These are phyloP conservation scores for Tricholoma bakamatsutake DNA, from an alignment of 768 basidiomycete genomes.

Conservation along the genomic window DNA sequence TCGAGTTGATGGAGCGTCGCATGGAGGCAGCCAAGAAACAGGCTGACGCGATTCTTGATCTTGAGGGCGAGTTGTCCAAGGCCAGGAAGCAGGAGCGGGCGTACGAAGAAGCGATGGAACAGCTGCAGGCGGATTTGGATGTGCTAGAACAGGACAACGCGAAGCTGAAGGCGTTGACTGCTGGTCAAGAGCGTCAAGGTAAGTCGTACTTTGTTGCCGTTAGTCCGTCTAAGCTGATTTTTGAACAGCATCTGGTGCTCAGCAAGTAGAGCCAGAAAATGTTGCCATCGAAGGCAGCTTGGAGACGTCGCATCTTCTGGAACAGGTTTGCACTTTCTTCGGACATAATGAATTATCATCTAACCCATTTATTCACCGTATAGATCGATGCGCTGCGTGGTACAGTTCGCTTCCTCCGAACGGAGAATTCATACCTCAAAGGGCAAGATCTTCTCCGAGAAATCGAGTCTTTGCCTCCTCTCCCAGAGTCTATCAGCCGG, in stretches of 20 bases:
- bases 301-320: slow-evolving; percentile 82
- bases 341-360: neutral
- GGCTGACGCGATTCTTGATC: slow-evolving; percentile 73
- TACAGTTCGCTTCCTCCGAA: slow-evolving; percentile 87
- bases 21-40: slow-evolving; percentile 91
- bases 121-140: slow-evolving; percentile 86
- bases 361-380: slow-evolving; percentile 1
- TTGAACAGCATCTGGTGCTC: slow-evolving; percentile 37
- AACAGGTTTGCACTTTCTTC: slow-evolving; percentile 53
- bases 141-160: slow-evolving; percentile 81
- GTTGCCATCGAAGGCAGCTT: slow-evolving; percentile 71
- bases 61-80: slow-evolving; percentile 77
- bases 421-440: slow-evolving; percentile 90
- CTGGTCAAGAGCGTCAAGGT: slow-evolving; percentile 71
- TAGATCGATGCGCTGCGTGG: slow-evolving; percentile 89
- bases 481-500: slow-evolving; percentile 44
- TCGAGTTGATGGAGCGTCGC: slow-evolving; percentile 90
- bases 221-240: neutral
- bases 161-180: slow-evolving; percentile 66
- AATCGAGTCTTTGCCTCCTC: slow-evolving; percentile 66
- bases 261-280: slow-evolving; percentile 52
- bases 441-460: slow-evolving; percentile 86
- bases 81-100: slow-evolving; percentile 83
- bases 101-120: slow-evolving; percentile 92
- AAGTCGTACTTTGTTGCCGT: slow-evolving; percentile 13